phyloP scores from a whole-genome alignment of 306 rosid genomes.

The Ziziphus jujuba region DNA sequence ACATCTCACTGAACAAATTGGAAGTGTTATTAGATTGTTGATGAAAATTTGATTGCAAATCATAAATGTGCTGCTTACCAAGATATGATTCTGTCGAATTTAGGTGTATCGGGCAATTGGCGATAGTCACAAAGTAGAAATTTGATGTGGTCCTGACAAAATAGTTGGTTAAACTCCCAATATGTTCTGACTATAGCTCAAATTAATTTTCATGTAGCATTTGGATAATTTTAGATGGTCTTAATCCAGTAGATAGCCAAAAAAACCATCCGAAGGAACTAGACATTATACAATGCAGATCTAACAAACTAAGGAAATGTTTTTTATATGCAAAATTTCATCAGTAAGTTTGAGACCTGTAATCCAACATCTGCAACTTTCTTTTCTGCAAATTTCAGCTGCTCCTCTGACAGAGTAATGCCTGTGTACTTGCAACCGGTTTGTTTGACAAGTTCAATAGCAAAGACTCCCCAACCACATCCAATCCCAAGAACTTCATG shows the following conservation, averaged over 20 bases:
- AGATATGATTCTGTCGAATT: constrained; percentile 73
- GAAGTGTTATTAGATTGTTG: no score
- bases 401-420: constrained; percentile 74
- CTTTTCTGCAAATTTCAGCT: constrained; percentile 64
- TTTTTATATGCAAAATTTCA: neutral
- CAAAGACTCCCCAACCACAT: constrained; percentile 90
- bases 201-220: no score
- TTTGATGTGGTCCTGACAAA: constrained; percentile 59
- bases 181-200: neutral
- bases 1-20: constrained; percentile 71
- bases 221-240: neutral
- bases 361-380: constrained; percentile 72
- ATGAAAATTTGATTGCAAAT: neutral
- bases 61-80: constrained; percentile 66
- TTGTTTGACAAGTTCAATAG: constrained; percentile 71
- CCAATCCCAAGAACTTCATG: constrained; percentile 91
- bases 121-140: constrained; percentile 85
- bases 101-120: constrained; percentile 52
- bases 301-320: neutral
- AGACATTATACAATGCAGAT: neutral
- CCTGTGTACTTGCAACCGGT: constrained; percentile 88
- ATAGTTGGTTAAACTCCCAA: neutral
- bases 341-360: constrained; percentile 45
- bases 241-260: neutral
- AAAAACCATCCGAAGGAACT: no score